phyloP scores from a whole-genome alignment of 495 filamentous ascomycete species.

The Filosporella fistucella region DNA sequence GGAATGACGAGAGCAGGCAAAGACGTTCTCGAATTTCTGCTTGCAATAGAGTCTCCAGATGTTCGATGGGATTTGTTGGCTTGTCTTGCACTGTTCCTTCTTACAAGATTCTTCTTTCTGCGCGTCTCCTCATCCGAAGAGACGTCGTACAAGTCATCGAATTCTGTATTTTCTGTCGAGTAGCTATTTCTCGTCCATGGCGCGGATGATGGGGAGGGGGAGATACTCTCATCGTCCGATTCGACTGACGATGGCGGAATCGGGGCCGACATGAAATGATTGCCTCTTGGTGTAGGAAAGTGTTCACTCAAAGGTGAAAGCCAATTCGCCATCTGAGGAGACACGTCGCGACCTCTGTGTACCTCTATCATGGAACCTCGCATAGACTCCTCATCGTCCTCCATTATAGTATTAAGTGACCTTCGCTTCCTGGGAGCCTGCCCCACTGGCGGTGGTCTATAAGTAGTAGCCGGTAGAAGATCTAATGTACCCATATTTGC shows the following conservation, averaged over 20 bases:
- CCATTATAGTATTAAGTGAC: constrained; percentile 83
- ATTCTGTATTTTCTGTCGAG: constrained; percentile 56
- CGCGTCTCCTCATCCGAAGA: constrained; percentile 62
- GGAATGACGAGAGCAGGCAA: constrained; percentile 75
- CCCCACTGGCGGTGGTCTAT: constrained; percentile 64
- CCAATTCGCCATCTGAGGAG: constrained; percentile 27
- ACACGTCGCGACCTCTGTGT: constrained; percentile 18
- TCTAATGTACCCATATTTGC: constrained; percentile 52
- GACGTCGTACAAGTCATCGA: constrained; percentile 83
- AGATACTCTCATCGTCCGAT: constrained; percentile 42
- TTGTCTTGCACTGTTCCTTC: constrained; percentile 35
- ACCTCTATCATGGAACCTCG: constrained; percentile 30
- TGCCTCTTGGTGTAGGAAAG: constrained; percentile 56
- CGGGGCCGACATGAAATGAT: constrained; percentile 52
- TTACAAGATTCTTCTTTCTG: constrained; percentile 22
- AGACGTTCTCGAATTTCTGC: constrained; percentile 31
- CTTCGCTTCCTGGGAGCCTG: constrained; percentile 62
- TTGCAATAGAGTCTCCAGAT: constrained; percentile 32
- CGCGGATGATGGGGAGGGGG: constrained; percentile 44
- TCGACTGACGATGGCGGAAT: constrained; percentile 40
- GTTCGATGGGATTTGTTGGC: constrained; percentile 29
- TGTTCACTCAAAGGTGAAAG: constrained; percentile 55
- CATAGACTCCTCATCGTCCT: constrained; percentile 51
- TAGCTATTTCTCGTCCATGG: constrained; percentile 50
- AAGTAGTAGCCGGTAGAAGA: constrained; percentile 54